A percentile compares a stretch with the other conserved stretches of the same genome.
These are phyloP conservation scores for Musa acuminata DNA, from an alignment of 176 grass and related monocot genomes.

Conservation along the genomic window DNA sequence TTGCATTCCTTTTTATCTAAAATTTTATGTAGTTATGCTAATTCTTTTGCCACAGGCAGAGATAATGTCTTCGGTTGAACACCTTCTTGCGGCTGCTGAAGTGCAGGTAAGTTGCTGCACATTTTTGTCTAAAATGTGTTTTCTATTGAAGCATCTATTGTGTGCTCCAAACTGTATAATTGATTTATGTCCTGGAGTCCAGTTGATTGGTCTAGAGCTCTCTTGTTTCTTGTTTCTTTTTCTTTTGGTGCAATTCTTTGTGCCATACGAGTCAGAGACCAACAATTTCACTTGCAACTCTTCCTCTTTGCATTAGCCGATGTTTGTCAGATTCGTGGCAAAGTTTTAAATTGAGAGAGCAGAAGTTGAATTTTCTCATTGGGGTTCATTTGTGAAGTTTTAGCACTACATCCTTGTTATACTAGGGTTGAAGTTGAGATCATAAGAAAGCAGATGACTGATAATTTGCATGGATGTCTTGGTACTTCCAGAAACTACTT, in stretches of 20 bases:
- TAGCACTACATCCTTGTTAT: background rate
- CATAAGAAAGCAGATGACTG: background rate
- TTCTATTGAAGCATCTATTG: background rate
- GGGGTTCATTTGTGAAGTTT: background rate
- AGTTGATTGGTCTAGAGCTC: too few species aligned
- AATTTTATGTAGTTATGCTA: constrained; percentile 25
- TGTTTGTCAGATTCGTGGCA: too few species aligned
- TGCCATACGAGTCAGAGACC: too few species aligned
- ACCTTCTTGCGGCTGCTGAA: constrained; percentile 59
- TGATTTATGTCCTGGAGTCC: background rate
- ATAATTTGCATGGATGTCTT: constrained; percentile 21
- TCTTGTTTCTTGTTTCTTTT: too few species aligned
- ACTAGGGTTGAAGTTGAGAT: background rate
- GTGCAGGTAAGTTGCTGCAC: constrained; percentile 48
- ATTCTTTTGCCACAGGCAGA: constrained; percentile 55
- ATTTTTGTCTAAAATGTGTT: constrained; percentile 16
- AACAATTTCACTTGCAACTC: too few species aligned
- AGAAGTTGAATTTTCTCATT: background rate
- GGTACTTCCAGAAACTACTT: constrained; percentile 62
- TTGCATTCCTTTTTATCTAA: constrained; percentile 8
- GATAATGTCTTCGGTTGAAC: constrained; percentile 61
- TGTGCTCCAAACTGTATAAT: background rate
- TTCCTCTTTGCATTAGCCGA: too few species aligned
- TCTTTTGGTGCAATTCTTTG: too few species aligned
- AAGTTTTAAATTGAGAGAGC: too few species aligned